Evolutionary conservation across 495 filamentous ascomycete species (phyloP).

Genomic region (Darksidea phi): DNA sequence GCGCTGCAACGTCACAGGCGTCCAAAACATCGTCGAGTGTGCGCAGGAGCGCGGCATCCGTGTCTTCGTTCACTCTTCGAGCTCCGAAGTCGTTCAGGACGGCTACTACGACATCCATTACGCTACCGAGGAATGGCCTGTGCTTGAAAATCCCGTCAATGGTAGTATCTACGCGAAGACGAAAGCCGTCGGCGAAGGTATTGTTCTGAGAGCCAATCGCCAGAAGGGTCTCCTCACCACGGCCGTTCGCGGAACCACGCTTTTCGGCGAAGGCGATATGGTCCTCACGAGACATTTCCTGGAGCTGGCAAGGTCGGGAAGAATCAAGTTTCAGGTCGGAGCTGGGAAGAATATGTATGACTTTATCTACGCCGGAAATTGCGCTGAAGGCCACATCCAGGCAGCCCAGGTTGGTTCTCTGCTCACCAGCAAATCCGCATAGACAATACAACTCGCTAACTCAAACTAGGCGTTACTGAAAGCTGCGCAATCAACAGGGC

Average conservation of each 20-base stretch:
- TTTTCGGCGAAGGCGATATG: conserved; percentile 11
- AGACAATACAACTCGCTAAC: too few relatives aligned
- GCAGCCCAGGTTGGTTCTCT: too few relatives aligned
- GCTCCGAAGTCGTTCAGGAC: conserved; percentile 41
- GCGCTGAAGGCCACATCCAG: conserved; percentile 7
- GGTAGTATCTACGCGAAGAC: conserved; percentile 36
- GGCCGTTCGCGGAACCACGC: conserved; percentile 3
- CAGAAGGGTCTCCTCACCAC: not conserved
- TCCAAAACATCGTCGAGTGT: conserved; percentile 5
- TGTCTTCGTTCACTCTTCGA: conserved; percentile 29
- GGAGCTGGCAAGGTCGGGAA: not conserved
- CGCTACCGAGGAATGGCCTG: conserved; percentile 37
- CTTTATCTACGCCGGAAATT: conserved; percentile 15
- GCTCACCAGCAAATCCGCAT: too few relatives aligned
- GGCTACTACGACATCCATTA: conserved; percentile 34
- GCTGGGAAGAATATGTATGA: conserved; percentile 11
- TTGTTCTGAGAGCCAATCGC: conserved; percentile 38
- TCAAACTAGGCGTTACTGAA: conserved; percentile 8
- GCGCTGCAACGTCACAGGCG: conserved; percentile 2
- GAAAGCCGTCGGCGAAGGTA: conserved; percentile 41
- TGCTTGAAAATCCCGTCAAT: conserved; percentile 5
- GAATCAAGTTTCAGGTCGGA: conserved; percentile 5
- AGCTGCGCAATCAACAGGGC: not conserved
- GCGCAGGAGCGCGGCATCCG: conserved; percentile 7
- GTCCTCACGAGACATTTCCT: conserved; percentile 1